Evolutionary conservation across 176 grass and related monocot genomes (phyloP), one percentile per base, ranked within the genome.

Genomic region (Hordeum vulgare): DNA sequence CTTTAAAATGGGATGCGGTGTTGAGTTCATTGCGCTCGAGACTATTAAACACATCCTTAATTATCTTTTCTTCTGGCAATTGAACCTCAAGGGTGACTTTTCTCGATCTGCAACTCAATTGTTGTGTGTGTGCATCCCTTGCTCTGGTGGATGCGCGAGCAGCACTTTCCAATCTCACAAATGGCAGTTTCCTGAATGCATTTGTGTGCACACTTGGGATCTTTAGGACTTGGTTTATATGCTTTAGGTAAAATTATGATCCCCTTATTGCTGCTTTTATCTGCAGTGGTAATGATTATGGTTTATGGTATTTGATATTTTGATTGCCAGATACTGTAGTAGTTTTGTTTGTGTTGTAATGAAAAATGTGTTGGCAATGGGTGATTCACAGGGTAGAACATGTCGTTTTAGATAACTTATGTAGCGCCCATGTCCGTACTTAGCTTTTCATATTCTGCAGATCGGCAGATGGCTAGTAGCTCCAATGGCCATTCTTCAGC

Each of bases 401-500:
- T 83, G 54, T 4, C 23, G 53, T 81, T 77, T 76, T 62, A 61
- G 24, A 40, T 75, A 77, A 80, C 29, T 41, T 20, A 11, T 18
- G 36, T 1, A n/a, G n/a, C 21, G 27, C 81, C 42, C 62, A 11
- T 57, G 2, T 36, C 33, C 3, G 29, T 73, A 17, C 79, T 81
- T 11, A 66, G 27, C 8, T 58, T 86, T 86, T 17, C 61, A 71
- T 77, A 11, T 70, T 61, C 53, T 76, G 51, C 81, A 90, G 89
- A 84, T 61, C 14, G 54, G 23, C 70, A 87, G 81, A 87, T 90
- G 89, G 76, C 89, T 84, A 91, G 89, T 81, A 84, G 80, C 63
- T 87, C 85, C 54, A 91, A 84, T 26, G 70, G 85, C 40, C 81
- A 76, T 23, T 63, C 54, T 81, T 42, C 63, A 63, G 53, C 44